A percentile compares a stretch with the other conserved stretches of the same genome.
Conservation (phyloP, 139 green algal genomes). For the Desmodesmus armatus region DNA sequence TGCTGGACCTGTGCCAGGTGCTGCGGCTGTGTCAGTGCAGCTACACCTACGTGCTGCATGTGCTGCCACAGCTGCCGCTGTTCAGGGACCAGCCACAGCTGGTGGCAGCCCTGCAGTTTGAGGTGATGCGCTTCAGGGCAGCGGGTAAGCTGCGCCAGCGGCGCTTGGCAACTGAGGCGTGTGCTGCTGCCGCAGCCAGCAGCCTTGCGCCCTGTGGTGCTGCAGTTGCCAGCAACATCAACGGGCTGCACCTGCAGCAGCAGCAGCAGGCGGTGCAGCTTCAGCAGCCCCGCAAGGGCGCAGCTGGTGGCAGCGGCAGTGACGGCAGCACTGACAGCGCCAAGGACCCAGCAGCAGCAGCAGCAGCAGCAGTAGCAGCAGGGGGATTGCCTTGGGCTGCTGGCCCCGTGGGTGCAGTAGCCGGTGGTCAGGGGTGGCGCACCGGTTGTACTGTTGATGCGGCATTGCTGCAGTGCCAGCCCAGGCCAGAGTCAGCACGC, state of each 20-base stretch:
- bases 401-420: too few species aligned
- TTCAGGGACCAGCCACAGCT: constrained; percentile 9
- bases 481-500: not conserved
- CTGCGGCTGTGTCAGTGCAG: not conserved
- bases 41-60: constrained; percentile 19
- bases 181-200: not conserved
- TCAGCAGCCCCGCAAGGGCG: not conserved
- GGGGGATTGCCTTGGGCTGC: not conserved
- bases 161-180: not conserved
- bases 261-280: not conserved
- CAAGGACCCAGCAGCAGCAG: too few species aligned
- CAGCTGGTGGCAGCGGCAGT: not conserved
- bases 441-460: too few species aligned
- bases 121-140: not conserved
- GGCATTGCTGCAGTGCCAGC: not conserved
- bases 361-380: too few species aligned
- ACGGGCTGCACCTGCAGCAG: constrained; percentile 1
- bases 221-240: too few species aligned
- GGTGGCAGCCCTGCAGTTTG: constrained; percentile 6
- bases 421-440: too few species aligned
- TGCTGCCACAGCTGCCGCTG: not conserved
- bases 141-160: not conserved
- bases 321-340: not conserved
- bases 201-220: too few species aligned
- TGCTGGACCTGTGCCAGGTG: not conserved